Conservation (phyloP, 495 filamentous ascomycete genomes). For the Polyplosphaeria fusca region DNA sequence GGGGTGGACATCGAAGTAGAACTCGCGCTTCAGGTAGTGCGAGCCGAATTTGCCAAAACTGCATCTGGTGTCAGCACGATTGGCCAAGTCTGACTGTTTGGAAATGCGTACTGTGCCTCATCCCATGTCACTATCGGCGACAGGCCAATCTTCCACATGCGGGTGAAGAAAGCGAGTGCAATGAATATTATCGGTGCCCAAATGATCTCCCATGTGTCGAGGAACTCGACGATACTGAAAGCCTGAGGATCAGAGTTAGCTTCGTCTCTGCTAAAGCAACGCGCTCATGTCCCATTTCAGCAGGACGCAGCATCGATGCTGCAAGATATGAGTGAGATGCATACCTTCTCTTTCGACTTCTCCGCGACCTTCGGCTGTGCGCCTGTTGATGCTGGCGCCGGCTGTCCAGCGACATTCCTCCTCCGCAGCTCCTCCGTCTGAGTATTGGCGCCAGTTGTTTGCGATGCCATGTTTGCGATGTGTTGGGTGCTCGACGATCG, state of each 20-base stretch:
- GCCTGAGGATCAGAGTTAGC: slow-evolving; percentile 25
- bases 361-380: slow-evolving; percentile 50
- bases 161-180: slow-evolving; percentile 83
- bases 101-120: slow-evolving; percentile 73
- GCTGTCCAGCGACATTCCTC: slow-evolving; percentile 65
- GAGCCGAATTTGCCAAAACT: slow-evolving; percentile 99
- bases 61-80: slow-evolving; percentile 17
- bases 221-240: slow-evolving; percentile 56
- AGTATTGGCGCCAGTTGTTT: slow-evolving; percentile 63
- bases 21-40: slow-evolving; percentile 96
- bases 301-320: background rate
- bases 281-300: background rate
- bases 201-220: slow-evolving; percentile 80
- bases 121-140: slow-evolving; percentile 98
- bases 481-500: too few species aligned
- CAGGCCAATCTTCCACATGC: slow-evolving; percentile 90
- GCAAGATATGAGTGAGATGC: background rate
- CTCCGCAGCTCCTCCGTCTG: slow-evolving; percentile 65
- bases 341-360: slow-evolving; percentile 65
- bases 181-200: slow-evolving; percentile 89
- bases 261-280: background rate
- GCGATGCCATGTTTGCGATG: slow-evolving; percentile 38
- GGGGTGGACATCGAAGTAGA: slow-evolving; percentile 99
- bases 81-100: background rate
- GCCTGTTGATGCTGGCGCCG: slow-evolving; percentile 38